Evolutionary conservation across 257 asterid genomes (phyloP).

Genomic region (Penstemon davidsonii): DNA sequence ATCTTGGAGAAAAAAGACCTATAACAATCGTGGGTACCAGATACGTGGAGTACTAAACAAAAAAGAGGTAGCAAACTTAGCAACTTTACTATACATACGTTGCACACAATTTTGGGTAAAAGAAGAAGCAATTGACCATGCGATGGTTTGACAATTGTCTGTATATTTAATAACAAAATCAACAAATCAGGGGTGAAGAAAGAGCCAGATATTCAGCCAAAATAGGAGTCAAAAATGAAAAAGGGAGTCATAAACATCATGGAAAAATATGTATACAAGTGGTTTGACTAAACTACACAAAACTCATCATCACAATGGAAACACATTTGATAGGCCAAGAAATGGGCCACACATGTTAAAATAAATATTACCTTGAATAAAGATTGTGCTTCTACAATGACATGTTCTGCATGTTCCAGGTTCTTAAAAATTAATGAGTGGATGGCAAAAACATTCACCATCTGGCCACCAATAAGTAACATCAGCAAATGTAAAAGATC

Average conservation of each 20-base stretch:
- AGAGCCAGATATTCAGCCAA: neutral
- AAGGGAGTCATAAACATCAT: neutral
- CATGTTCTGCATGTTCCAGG: neutral
- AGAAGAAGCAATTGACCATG: neutral
- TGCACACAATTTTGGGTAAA: neutral
- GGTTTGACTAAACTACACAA: no score
- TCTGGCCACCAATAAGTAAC: no score
- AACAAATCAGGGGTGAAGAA: neutral
- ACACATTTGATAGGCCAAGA: neutral
- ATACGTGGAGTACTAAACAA: neutral
- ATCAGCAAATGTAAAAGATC: no score
- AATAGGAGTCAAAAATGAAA: neutral
- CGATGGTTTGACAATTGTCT: neutral
- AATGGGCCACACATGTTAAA: neutral
- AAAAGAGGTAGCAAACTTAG: neutral
- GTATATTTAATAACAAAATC: neutral
- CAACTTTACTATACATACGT: neutral
- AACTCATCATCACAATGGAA: neutral
- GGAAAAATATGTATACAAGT: neutral
- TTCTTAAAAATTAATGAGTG: neutral
- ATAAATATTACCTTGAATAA: no score
- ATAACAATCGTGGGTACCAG: neutral
- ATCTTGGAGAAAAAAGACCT: neutral
- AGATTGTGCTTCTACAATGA: neutral
- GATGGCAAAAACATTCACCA: neutral